Evolutionary conservation across 805 yeast genomes (phyloP), one percentile per base, ranked within the genome.

Genomic region (Priceomyces carsonii): DNA sequence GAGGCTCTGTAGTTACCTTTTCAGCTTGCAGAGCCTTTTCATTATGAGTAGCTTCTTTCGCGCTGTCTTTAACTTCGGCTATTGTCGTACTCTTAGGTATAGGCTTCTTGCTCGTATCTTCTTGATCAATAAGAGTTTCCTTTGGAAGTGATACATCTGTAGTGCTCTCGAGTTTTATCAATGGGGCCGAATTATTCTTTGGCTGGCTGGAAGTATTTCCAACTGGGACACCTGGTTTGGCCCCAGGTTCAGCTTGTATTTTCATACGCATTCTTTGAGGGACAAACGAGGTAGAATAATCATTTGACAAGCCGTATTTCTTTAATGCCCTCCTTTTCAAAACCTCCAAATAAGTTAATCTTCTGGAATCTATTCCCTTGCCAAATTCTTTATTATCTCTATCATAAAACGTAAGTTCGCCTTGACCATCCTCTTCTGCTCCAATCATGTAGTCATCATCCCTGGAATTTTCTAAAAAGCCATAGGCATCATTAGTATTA

Each of bases 381-480:
- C 59, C 58, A 29, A 68, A 65, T 47, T 66, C 72, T 12, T 54
- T 51, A 6, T 60, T 59, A 25, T 56, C 66, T 36, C 57, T 55
- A 40, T 69, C 73, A 35, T 44, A 58, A 41, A 56, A 69, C 16
- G 50, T 40, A 35, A 69, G 65, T 41, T 69, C 72, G 5, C 74
- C 74, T 42, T 63, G 59, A 29, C 57, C 71, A 44, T 66, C 73
- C 35, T 68, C 74, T 42, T 67, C 71, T 33, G 67, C 73, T 6
- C 73, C 73, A 48, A 68, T 53, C 58, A 51, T 56, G 47, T 59
- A 64, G 44, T 64, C 70, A 41, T 67, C 73, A 37, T 58, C 53
- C 38, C 73, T 56, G 5, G 63, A 48, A 12, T 49, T 41, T 27
- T 66, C 67, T 36, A 68, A 60, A 42, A 47, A 68, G 3, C 73